phyloP scores from a whole-genome alignment of 805 yeast species.

The Lipomyces yamanashiensis region DNA sequence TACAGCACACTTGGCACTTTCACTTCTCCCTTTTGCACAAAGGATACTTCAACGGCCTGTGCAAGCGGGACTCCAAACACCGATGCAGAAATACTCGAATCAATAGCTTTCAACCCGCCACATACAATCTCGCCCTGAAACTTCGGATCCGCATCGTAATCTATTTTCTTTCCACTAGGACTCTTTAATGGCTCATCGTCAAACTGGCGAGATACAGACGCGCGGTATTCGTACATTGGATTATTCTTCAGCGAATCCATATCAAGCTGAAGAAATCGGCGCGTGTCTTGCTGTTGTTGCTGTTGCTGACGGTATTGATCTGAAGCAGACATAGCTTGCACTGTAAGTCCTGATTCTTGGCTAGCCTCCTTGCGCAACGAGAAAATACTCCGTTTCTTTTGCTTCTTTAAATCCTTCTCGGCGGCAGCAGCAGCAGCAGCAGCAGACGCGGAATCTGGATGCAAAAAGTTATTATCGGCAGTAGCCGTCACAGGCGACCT shows the following conservation, averaged over 20 bases:
- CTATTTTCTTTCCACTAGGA: not conserved
- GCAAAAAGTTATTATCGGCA: not conserved
- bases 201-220: slow-evolving; percentile 13
- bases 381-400: slow-evolving; percentile 63
- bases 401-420: slow-evolving; percentile 46
- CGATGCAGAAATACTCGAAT: slow-evolving; percentile 14
- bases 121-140: slow-evolving; percentile 25
- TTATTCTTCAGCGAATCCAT: slow-evolving; percentile 22
- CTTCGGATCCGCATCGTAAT: slow-evolving; percentile 22
- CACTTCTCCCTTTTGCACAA: slow-evolving; percentile 27
- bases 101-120: slow-evolving; percentile 27
- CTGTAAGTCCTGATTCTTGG: slow-evolving; percentile 1
- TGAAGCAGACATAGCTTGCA: not conserved
- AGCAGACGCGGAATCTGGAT: not conserved
- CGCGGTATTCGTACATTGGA: slow-evolving; percentile 35
- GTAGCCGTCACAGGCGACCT: not conserved
- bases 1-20: slow-evolving; percentile 74
- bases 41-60: slow-evolving; percentile 32
- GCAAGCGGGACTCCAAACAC: slow-evolving; percentile 32
- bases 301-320: slow-evolving; percentile 22
- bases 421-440: slow-evolving; percentile 47
- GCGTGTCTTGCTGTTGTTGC: slow-evolving; percentile 28
- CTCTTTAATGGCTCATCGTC: slow-evolving; percentile 6
- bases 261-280: slow-evolving; percentile 26
- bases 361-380: slow-evolving; percentile 49